Conservation (phyloP, 2,329 filamentous ascomycete genomes). For the Alternaria ventricosa region DNA sequence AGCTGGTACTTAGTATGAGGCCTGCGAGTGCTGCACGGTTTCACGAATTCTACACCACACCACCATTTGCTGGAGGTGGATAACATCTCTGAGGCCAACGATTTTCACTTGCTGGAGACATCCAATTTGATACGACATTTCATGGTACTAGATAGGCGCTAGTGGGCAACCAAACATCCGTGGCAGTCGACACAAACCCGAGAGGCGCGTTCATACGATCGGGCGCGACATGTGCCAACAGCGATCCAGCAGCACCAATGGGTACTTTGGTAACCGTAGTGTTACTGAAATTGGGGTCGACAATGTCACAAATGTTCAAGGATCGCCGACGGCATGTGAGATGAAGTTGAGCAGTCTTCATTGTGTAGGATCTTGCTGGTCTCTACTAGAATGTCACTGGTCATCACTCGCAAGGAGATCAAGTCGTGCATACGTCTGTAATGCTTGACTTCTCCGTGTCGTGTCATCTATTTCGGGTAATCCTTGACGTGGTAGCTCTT, state of each 20-base stretch:
- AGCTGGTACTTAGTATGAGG: slow-evolving; percentile 13
- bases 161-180: background rate
- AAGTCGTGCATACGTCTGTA: slow-evolving; percentile 11
- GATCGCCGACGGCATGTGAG: background rate
- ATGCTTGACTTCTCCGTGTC: slow-evolving; percentile 17
- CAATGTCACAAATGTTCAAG: background rate
- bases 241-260: background rate
- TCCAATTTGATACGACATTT: slow-evolving; percentile 30
- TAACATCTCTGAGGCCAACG: slow-evolving; percentile 14
- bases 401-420: slow-evolving; percentile 19
- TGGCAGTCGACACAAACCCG: slow-evolving; percentile 9
- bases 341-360: background rate
- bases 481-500: slow-evolving; percentile 97
- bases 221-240: background rate
- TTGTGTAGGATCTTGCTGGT: background rate
- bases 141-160: slow-evolving; percentile 17
- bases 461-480: slow-evolving; percentile 60
- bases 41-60: slow-evolving; percentile 40
- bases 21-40: slow-evolving; percentile 19
- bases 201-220: slow-evolving; percentile 27
- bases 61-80: background rate
- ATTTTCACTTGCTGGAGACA: slow-evolving; percentile 25
- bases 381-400: background rate
- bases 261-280: background rate
- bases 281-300: background rate